Conservation (phyloP, 257 asterid genomes). For the Knoxia roxburghii region DNA sequence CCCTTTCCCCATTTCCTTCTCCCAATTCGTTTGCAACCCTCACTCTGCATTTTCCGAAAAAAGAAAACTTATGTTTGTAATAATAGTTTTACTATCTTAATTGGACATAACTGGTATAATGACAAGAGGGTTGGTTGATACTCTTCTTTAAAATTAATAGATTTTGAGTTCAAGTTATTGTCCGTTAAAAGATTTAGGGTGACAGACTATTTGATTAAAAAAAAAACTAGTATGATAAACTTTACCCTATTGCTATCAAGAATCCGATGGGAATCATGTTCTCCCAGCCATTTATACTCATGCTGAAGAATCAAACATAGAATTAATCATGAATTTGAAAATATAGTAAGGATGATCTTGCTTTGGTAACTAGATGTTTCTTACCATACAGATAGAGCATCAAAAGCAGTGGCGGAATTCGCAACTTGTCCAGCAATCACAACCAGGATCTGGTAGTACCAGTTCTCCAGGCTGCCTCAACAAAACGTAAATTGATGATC, state of each 20-base stretch:
- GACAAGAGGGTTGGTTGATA: too few species aligned
- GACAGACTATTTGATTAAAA: too few species aligned
- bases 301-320: neutral
- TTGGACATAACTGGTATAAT: too few species aligned
- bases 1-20: constrained; percentile 53
- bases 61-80: too few species aligned
- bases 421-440: constrained; percentile 66
- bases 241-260: constrained; percentile 8
- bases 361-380: neutral
- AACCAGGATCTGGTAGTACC: constrained; percentile 65
- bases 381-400: constrained; percentile 77
- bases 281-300: constrained; percentile 14
- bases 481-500: neutral
- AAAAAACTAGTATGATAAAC: neutral
- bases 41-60: constrained; percentile 32
- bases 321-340: neutral
- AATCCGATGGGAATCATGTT: constrained; percentile 12
- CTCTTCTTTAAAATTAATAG: too few species aligned
- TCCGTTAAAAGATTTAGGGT: too few species aligned
- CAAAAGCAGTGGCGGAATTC: constrained; percentile 58
- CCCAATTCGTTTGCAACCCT: constrained; percentile 79
- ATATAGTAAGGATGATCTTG: neutral
- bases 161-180: too few species aligned
- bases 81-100: too few species aligned
- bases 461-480: constrained; percentile 54